Conservation (phyloP, 2,329 filamentous ascomycete genomes). For the Pseudogymnoascus sp. region DNA sequence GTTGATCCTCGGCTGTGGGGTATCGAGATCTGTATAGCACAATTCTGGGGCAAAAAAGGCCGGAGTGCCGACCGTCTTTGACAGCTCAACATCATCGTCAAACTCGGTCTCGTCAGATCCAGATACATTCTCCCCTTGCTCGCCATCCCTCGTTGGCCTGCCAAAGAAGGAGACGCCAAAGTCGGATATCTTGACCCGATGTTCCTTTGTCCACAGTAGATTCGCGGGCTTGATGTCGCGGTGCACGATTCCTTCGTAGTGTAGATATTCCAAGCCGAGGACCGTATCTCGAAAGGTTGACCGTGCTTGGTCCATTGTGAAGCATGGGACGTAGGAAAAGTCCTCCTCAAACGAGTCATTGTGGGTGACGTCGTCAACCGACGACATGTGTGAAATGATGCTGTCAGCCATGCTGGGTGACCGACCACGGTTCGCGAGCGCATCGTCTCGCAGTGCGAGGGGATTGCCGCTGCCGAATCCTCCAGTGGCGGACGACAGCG, state of each 20-base stretch:
- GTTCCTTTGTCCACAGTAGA: conserved; percentile 74
- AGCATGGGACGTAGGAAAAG: conserved; percentile 85
- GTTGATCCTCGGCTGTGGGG: conserved; percentile 67
- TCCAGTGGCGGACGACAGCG: conserved; percentile 38
- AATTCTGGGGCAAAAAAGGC: conserved; percentile 96
- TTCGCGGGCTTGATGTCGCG: conserved; percentile 86
- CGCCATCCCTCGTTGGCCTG: conserved; percentile 73
- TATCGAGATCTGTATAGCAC: conserved; percentile 73
- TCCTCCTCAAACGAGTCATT: conserved; percentile 73
- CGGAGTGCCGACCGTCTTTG: conserved; percentile 94
- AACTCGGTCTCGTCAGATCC: conserved; percentile 80
- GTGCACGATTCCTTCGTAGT: conserved; percentile 78
- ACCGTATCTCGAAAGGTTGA: conserved; percentile 87
- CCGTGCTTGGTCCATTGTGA: conserved; percentile 76
- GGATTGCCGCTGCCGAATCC: conserved; percentile 62
- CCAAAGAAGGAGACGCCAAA: conserved; percentile 98
- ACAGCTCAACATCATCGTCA: conserved; percentile 90
- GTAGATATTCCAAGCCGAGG: conserved; percentile 84
- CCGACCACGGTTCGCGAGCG: conserved; percentile 50
- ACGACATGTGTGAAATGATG: conserved; percentile 61
- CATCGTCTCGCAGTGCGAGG: conserved; percentile 34
- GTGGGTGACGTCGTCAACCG: conserved; percentile 49
- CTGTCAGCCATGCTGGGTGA: conserved; percentile 78
- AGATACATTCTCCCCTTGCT: conserved; percentile 63
- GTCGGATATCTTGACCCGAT: conserved; percentile 93